A percentile compares a stretch with the other conserved stretches of the same genome.
These are phyloP conservation scores for Penicillium antarcticum DNA, from an alignment of 495 filamentous ascomycete species.

Conservation along the genomic window DNA sequence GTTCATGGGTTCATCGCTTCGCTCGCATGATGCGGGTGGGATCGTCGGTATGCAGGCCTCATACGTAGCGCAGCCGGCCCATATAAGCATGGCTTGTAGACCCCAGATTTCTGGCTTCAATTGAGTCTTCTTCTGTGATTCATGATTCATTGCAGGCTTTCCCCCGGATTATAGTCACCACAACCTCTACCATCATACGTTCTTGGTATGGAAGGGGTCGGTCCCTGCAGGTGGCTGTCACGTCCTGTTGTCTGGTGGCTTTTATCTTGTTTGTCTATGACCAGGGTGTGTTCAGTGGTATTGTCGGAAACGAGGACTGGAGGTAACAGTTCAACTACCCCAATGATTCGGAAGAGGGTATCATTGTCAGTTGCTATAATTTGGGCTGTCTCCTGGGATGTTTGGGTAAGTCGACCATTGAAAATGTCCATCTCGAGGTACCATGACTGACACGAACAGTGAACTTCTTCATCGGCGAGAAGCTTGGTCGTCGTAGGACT, in stretches of 20 bases:
- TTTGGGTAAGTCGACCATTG: slow-evolving; percentile 18
- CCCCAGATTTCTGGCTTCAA: no score
- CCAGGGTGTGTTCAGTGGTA: slow-evolving; percentile 52
- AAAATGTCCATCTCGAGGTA: no score
- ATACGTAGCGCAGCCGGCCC: no score
- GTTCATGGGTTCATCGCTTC: no score
- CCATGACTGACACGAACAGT: slow-evolving; percentile 7
- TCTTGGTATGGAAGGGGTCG: slow-evolving; percentile 15
- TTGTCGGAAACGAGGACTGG: slow-evolving; percentile 47
- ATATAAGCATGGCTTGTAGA: no score
- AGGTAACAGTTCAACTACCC: slow-evolving; percentile 42
- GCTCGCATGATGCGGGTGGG: neutral
- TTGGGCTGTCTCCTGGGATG: slow-evolving; percentile 48
- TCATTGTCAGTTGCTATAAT: slow-evolving; percentile 51
- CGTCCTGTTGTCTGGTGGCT: slow-evolving; percentile 10
- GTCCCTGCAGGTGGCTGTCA: slow-evolving; percentile 11
- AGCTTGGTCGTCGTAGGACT: slow-evolving; percentile 40
- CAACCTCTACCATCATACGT: slow-evolving; percentile 4
- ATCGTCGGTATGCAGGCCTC: neutral
- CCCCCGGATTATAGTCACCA: neutral
- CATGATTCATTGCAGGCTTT: neutral
- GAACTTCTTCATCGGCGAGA: slow-evolving; percentile 46
- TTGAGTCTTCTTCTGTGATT: no score
- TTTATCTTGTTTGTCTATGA: slow-evolving; percentile 43
- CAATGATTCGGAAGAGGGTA: slow-evolving; percentile 39